Evolutionary conservation across 2,329 filamentous ascomycete genomes (phyloP).

Genomic region (Colletotrichum viniferum): DNA sequence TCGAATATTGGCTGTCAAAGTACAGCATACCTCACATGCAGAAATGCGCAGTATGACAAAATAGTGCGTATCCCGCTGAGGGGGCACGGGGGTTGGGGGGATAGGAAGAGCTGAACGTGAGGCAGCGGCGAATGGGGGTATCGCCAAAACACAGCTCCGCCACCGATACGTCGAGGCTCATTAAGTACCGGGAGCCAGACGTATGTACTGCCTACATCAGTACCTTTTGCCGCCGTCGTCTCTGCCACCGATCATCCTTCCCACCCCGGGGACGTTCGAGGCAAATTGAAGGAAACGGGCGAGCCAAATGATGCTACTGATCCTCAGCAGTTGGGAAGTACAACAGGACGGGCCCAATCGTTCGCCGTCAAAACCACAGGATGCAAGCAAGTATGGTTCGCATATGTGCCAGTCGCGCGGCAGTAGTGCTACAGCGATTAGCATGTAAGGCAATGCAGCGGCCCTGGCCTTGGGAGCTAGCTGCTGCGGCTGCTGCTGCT

Average conservation of each 20-base stretch:
- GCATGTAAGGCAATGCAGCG: slow-evolving; percentile 20
- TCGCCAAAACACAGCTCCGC: background rate
- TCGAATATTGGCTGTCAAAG: background rate
- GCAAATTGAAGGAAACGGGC: background rate
- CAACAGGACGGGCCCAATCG: background rate
- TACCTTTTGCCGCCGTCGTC: background rate
- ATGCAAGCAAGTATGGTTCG: slow-evolving; percentile 50
- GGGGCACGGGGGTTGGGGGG: background rate
- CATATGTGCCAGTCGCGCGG: slow-evolving; percentile 33
- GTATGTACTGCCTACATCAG: background rate
- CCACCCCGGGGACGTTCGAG: background rate
- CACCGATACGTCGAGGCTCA: background rate
- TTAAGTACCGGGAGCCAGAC: background rate
- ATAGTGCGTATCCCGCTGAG: slow-evolving; percentile 1
- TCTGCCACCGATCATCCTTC: background rate
- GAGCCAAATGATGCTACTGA: background rate
- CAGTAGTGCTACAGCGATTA: slow-evolving; percentile 22
- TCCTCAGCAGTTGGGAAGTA: background rate
- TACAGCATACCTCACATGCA: background rate
- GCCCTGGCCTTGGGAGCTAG: slow-evolving; percentile 2
- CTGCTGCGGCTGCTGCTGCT: background rate
- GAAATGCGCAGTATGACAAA: slow-evolving; percentile 15
- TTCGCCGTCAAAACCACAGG: slow-evolving; percentile 24
- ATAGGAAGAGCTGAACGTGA: background rate
- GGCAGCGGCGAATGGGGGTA: background rate